Base-by-base conservation (phyloP, 371 early-diverging fungal genomes). In the Mortierella sp. region DNA sequence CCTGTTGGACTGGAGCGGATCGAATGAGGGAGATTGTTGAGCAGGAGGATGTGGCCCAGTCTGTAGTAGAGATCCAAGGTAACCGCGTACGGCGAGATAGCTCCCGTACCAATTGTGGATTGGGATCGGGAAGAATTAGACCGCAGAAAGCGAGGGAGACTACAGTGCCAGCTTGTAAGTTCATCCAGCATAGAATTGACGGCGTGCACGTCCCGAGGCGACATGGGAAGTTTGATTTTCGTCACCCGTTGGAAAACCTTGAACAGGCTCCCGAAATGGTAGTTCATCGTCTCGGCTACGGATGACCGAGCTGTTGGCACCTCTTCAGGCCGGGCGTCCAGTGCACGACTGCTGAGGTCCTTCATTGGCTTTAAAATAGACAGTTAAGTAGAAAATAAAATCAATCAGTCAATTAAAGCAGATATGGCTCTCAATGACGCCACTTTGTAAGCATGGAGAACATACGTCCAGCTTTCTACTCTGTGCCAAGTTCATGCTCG, bases 1-100 rank as follows among this genome's bases (percentile, higher is more conserved):
- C 75, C 75, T 11, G 69, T 75, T 11, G 75, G 69, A 39, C 69
- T 75, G 12, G 64, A 68, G 12, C 75, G 75, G 27, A 59, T 48
- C 0, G 59, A 30, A 3, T 32, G 49, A 2, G 75, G 75, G 12
- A 75, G 64, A 17, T 34, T 46, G 31, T 75, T 67, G 27, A 75
- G 37, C 3, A 75, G 47, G 15, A 66, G 39, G 24, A 75, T 75
- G 27, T 68, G 68, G 9, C 64, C 75, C 1, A 75, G 48, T 4
- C 75, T 63, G 50, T 49, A 68, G 24, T 56, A 60, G 30, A 65
- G 42, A 34, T 60, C 65, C 24, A 71, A 56, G 14, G 44, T 23
- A 27, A 52, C 21, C n/a, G 60, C 55, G 7, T 41, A 39, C 2
- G 51, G 39, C 19, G 60, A 43, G n/a, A 32, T 37, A 19, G 67